A percentile compares a stretch with the other conserved stretches of the same genome.
Conservation (phyloP, 352 stramenopile species). For the Pythium aristosporum region DNA sequence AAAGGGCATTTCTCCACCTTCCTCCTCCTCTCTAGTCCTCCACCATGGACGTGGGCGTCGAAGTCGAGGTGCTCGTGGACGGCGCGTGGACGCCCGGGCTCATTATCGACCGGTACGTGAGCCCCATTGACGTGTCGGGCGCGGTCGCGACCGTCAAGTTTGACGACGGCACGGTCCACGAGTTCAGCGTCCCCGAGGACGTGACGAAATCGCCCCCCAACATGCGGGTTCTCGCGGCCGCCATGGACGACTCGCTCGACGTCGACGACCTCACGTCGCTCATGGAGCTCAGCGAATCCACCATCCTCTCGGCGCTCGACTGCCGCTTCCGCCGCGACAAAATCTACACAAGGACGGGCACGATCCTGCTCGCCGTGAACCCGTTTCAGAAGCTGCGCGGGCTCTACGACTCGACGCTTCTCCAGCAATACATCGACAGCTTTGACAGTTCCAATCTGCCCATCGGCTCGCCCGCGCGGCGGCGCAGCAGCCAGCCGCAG, state of each 20-base stretch:
- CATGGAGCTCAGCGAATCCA: conserved; percentile 71
- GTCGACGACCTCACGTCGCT: conserved; percentile 85
- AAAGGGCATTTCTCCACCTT: conserved; percentile 8
- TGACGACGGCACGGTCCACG: conserved; percentile 49
- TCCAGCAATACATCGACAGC: conserved; percentile 66
- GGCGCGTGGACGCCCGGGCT: conserved; percentile 48
- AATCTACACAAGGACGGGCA: conserved; percentile 86
- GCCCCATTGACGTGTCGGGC: conserved; percentile 45
- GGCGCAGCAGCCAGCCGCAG: conserved; percentile 12
- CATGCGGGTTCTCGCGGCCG: conserved; percentile 30
- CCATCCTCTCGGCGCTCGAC: conserved; percentile 68
- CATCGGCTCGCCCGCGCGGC: conserved; percentile 7
- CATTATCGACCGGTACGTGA: conserved; percentile 67
- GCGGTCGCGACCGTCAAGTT: conserved; percentile 66
- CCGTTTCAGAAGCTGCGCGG: conserved; percentile 71
- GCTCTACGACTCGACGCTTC: conserved; percentile 54
- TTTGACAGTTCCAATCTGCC: conserved; percentile 42
- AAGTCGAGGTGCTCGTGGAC: conserved; percentile 60
- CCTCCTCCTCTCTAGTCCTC: neutral
- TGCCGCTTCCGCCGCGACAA: conserved; percentile 66
- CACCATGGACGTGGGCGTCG: conserved; percentile 59
- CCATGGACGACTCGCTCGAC: conserved; percentile 36
- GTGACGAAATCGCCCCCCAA: conserved; percentile 23
- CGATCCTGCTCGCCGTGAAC: conserved; percentile 83
- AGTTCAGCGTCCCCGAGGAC: conserved; percentile 48